Base-by-base conservation (phyloP, 2,329 filamentous ascomycete species). In the Cercospora sp. region DNA sequence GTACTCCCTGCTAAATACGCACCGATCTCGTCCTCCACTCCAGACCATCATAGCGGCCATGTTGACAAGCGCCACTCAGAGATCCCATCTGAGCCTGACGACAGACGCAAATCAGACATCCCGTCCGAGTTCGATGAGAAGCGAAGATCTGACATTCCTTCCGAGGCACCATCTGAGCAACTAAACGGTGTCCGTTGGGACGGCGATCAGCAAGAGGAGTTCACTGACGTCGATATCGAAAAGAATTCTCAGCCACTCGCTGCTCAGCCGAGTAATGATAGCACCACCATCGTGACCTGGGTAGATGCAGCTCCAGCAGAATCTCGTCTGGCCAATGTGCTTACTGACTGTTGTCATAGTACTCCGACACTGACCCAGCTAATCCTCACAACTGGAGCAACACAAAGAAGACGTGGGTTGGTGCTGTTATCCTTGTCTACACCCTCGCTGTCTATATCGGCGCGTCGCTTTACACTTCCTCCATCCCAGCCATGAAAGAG, bases 401-500 rank as follows among this genome's bases (percentile, higher is more conserved):
- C 6, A 53, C 53, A 10, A 78, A 76, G 67, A 78, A 77, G 61
- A 80, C 53, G 12, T 64, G 61, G 61, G 42, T 68, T 5, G 57
- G 55, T 18, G 59, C 45, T 20, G 51, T 69, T 1, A 73, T 81
- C 9, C 77, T 73, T 62, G 60, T 87, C 6, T 89, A 85, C 80
- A 89, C 88, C 0, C 86, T 89, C 68, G 84, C 87, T 31, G 86
- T 86, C 6, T 86, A 86, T 73, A 84, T 82, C 71, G 83, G 82
- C 10, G 69, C 81, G 1, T 81, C 83, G 0, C 84, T 89, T 64
- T 88, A 87, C 77, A 75, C 78, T 0, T 79, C 81, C 9, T 78
- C 76, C 7, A 76, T 78, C 5, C 69, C 75, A 5, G 84, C 84
- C 7, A 80, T 90, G 18, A 84, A 85, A 75, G 69, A 78, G 20